phyloP scores from a whole-genome alignment of 2,329 filamentous ascomycete genomes.

The Xylariaceae sp. region DNA sequence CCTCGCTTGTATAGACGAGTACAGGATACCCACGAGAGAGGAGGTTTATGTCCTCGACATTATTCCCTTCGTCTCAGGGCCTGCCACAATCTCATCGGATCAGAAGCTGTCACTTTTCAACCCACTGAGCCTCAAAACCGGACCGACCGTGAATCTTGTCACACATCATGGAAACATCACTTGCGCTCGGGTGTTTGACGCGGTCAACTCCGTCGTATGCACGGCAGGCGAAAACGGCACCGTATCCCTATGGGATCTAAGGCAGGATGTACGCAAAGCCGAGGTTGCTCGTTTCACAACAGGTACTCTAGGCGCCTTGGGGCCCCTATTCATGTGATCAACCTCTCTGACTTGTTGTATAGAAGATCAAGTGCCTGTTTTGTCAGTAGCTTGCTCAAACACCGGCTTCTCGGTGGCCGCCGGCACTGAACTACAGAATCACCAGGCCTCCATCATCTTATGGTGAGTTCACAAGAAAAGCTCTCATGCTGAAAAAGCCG shows the following conservation, averaged over 20 bases:
- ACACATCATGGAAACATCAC: constrained; percentile 60
- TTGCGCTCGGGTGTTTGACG: constrained; percentile 53
- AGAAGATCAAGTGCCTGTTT: constrained; percentile 49
- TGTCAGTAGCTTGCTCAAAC: constrained; percentile 59
- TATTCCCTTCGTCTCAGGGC: constrained; percentile 43
- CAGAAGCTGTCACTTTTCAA: constrained; percentile 64
- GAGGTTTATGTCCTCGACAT: constrained; percentile 57
- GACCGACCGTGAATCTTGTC: constrained; percentile 28
- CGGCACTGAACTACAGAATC: constrained; percentile 66
- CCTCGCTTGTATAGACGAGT: constrained; percentile 37
- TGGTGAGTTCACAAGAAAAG: constrained; percentile 42
- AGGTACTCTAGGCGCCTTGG: constrained; percentile 35
- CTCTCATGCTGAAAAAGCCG: background rate
- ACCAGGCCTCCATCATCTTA: constrained; percentile 55
- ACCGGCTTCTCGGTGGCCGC: constrained; percentile 58
- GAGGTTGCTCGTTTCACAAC: constrained; percentile 40
- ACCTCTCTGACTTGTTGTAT: constrained; percentile 19
- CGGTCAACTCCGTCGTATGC: constrained; percentile 49
- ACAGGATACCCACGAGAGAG: constrained; percentile 34
- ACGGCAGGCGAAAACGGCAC: constrained; percentile 69
- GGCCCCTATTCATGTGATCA: background rate
- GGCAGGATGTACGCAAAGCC: constrained; percentile 38
- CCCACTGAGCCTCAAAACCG: constrained; percentile 48
- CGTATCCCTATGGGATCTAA: constrained; percentile 61
- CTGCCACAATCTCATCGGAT: constrained; percentile 64